Base-by-base conservation (phyloP, 2,329 filamentous ascomycete species). In the Coniochaeta pulveracea region DNA sequence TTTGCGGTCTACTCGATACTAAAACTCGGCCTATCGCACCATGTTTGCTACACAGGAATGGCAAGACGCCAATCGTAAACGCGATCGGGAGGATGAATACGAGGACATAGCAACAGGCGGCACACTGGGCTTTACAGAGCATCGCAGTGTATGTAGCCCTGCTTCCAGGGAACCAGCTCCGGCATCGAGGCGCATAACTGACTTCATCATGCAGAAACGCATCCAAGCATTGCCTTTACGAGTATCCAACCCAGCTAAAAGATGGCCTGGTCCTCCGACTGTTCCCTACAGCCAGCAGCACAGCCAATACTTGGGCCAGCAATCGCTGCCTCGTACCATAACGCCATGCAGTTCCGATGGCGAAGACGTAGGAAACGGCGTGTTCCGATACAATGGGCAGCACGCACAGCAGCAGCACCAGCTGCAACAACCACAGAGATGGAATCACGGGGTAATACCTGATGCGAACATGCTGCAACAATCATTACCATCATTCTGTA, bases 181-280 rank as follows among this genome's bases (percentile, higher is more conserved):
- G 19, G 28, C 17, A 4, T 4, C 28, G 14, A 12, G 2, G 15
- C n/a, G 17, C 28, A 10, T 31, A 5, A 22, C 28, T 31, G 8
- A 21, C 25, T 14, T 25, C 8, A 17, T 28, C 19, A n/a, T 16
- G 16, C 32, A 72, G 68, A 73, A 73, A 64, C 65, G 69, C 24
- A 40, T 71, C 11, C 67, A 72, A 36, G 62, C 64, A 27, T 60
- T 72, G 4, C 67, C 68, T 10, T 48, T 71, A 10, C 61, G 66
- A 37, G 60, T 58, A 8, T 64, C 63, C 19, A 63, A 63, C 26
- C 50, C 49, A 23, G 48, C 57, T 7, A 55, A 54, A 34, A 51
- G 52, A 45, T 55, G 52, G 47, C 39, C 48, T 5, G 48, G 42
- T 12, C 46, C 47, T 6, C 44, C 45, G 6, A 49, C 38, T 30